phyloP scores from a whole-genome alignment of 2,329 filamentous ascomycete genomes.

The Cercospora beticola region DNA sequence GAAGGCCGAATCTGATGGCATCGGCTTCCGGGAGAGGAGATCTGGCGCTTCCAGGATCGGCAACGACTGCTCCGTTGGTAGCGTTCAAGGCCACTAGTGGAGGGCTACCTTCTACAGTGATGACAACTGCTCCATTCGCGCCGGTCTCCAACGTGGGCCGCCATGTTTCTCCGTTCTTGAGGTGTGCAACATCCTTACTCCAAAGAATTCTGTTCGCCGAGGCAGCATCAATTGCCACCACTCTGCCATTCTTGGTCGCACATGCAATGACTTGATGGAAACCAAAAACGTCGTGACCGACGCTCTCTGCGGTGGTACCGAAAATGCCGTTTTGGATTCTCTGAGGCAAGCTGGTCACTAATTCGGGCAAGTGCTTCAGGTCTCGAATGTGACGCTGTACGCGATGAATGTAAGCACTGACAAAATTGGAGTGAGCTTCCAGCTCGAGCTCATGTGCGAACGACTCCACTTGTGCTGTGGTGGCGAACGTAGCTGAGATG shows the following conservation, averaged over 20 bases:
- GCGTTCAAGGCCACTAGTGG: conserved; percentile 55
- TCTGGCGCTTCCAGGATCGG: conserved; percentile 8
- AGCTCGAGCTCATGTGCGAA: conserved; percentile 79
- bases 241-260: conserved; percentile 73
- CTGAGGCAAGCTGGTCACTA: conserved; percentile 66
- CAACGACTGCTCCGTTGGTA: conserved; percentile 31
- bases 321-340: conserved; percentile 59
- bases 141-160: conserved; percentile 33
- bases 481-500: conserved; percentile 77
- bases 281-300: conserved; percentile 75
- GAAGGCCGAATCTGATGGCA: conserved; percentile 31
- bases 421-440: conserved; percentile 78
- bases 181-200: conserved; percentile 65
- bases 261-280: conserved; percentile 83
- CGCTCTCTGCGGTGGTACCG: conserved; percentile 42
- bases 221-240: conserved; percentile 77
- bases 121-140: conserved; percentile 43
- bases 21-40: conserved; percentile 8
- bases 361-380: conserved; percentile 72
- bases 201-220: conserved; percentile 73
- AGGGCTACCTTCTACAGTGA: conserved; percentile 34
- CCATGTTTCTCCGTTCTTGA: conserved; percentile 58
- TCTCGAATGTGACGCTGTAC: conserved; percentile 79
- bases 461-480: conserved; percentile 61
- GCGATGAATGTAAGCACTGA: conserved; percentile 83